These are phyloP conservation scores for Fusarium globosum DNA, from an alignment of 2,329 filamentous ascomycete species.

Conservation along the genomic window DNA sequence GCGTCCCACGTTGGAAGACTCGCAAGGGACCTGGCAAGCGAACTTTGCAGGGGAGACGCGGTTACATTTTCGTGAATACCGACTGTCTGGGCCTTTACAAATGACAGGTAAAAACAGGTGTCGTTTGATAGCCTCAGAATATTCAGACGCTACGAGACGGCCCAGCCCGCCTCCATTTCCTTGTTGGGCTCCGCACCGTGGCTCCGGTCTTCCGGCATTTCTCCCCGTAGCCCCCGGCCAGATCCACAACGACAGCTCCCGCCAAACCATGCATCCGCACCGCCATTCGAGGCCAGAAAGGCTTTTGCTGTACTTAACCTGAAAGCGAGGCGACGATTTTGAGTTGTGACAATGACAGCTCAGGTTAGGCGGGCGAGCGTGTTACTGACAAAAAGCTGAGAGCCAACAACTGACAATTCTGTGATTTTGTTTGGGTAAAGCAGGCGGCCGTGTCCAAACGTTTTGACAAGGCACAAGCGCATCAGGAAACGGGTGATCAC, in stretches of 20 bases:
- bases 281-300: constrained; percentile 23
- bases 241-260: constrained; percentile 30
- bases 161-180: constrained; percentile 29
- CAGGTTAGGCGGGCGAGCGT: constrained; percentile 15
- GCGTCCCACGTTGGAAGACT: constrained; percentile 38
- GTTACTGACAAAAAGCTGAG: constrained; percentile 6
- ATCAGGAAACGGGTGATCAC: constrained; percentile 12
- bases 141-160: constrained; percentile 28
- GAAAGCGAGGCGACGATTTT: constrained; percentile 9
- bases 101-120: not conserved
- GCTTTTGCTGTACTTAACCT: constrained; percentile 28
- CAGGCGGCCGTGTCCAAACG: constrained; percentile 7
- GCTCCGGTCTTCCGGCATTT: constrained; percentile 22
- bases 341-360: constrained; percentile 29
- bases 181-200: constrained; percentile 19
- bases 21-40: constrained; percentile 8
- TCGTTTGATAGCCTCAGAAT: constrained; percentile 24
- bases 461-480: constrained; percentile 8
- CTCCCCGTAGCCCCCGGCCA: constrained; percentile 20
- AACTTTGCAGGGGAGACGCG: constrained; percentile 6
- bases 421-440: not conserved
- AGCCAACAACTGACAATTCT: constrained; percentile 18
- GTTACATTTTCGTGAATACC: constrained; percentile 12
- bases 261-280: constrained; percentile 25
- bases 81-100: constrained; percentile 17